A percentile compares a stretch with the other conserved stretches of the same genome.
These are phyloP conservation scores for Pyrenochaeta sp. DNA, from an alignment of 2,329 filamentous ascomycete species.

Conservation along the genomic window DNA sequence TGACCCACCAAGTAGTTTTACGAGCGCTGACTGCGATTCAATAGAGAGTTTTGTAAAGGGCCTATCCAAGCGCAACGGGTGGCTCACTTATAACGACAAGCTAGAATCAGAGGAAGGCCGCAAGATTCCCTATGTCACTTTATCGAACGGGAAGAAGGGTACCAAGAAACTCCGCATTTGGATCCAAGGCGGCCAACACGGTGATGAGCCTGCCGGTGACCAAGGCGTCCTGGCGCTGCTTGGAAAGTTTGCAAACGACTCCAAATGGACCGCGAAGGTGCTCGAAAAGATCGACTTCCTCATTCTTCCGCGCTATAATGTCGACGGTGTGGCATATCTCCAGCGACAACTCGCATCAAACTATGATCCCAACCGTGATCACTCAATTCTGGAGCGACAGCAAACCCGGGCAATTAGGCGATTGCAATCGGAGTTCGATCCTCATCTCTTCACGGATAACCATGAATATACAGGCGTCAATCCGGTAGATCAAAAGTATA, in stretches of 20 bases:
- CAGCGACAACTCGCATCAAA: constrained; percentile 30
- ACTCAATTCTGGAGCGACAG: constrained; percentile 33
- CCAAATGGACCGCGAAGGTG: constrained; percentile 28
- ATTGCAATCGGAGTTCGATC: constrained; percentile 30
- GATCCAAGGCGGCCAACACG: constrained; percentile 41
- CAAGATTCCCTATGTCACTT: constrained; percentile 30
- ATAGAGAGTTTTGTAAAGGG: constrained; percentile 10
- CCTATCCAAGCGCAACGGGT: constrained; percentile 19
- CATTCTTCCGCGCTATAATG: constrained; percentile 39
- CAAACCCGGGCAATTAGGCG: constrained; percentile 36
- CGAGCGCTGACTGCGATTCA: background rate
- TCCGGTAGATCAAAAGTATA: constrained; percentile 17
- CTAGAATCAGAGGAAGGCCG: constrained; percentile 34
- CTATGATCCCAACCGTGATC: constrained; percentile 41
- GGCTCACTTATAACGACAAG: constrained; percentile 29
- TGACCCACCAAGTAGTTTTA: background rate
- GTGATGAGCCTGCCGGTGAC: constrained; percentile 42
- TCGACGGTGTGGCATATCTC: constrained; percentile 36
- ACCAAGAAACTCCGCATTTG: constrained; percentile 32
- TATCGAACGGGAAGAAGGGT: constrained; percentile 20
- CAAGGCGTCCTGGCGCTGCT: constrained; percentile 38
- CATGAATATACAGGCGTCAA: constrained; percentile 36
- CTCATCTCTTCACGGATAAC: constrained; percentile 37
- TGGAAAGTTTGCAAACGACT: constrained; percentile 36
- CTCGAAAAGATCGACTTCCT: constrained; percentile 35